phyloP scores from a whole-genome alignment of 2,329 filamentous ascomycete species.

The Alternaria gaisen region DNA sequence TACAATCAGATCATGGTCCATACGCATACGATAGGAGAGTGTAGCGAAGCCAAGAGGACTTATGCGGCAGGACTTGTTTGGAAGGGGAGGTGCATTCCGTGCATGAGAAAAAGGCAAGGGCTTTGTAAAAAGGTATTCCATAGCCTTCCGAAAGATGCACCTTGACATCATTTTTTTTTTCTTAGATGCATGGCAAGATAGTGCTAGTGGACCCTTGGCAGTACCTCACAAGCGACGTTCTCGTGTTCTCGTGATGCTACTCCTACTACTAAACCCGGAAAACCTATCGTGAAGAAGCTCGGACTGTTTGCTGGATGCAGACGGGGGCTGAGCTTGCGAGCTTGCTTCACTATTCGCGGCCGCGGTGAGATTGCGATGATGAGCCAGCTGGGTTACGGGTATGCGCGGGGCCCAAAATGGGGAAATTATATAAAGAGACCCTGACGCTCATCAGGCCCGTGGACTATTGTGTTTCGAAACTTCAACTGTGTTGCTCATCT shows the following conservation, averaged over 20 bases:
- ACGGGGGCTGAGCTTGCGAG: conserved; percentile 23
- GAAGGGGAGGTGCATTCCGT: neutral
- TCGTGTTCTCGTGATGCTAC: conserved; percentile 5
- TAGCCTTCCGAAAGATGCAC: neutral
- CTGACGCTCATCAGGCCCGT: conserved; percentile 4
- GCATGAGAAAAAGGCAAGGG: conserved; percentile 1
- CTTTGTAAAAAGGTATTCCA: neutral
- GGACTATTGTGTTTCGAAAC: conserved; percentile 11
- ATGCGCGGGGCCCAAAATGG: conserved; percentile 15
- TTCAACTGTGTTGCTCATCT: conserved; percentile 9
- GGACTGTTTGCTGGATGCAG: conserved; percentile 5
- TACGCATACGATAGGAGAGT: conserved; percentile 14
- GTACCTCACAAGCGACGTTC: neutral
- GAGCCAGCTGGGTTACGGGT: conserved; percentile 17
- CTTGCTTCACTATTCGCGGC: conserved; percentile 21
- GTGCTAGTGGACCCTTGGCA: conserved; percentile 8
- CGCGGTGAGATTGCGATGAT: conserved; percentile 14
- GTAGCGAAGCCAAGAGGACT: conserved; percentile 1
- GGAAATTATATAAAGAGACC: conserved; percentile 24
- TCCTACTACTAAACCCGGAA: conserved; percentile 1
- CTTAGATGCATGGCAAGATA: neutral
- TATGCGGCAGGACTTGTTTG: neutral
- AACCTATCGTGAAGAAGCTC: conserved; percentile 11
- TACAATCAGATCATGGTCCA: neutral
- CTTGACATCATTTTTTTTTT: conserved; percentile 6